These are phyloP conservation scores for Rhizoctonia solani DNA, from an alignment of 1,284 basidiomycete genomes.

Conservation along the genomic window DNA sequence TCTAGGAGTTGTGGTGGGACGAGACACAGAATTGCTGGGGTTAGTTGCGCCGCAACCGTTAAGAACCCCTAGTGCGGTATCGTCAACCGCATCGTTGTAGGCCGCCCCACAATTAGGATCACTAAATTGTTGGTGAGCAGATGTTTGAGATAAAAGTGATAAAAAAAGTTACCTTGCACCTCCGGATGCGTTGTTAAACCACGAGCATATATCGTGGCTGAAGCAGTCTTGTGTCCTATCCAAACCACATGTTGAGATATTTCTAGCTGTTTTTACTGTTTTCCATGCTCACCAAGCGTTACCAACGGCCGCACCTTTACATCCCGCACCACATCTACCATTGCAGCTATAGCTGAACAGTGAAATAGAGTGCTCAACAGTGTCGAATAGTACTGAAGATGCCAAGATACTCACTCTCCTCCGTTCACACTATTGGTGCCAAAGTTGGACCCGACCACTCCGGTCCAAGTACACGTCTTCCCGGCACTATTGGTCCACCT, in stretches of 20 bases:
- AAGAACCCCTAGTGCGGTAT: conserved; percentile 9
- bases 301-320: conserved; percentile 2
- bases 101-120: conserved; percentile 10
- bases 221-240: conserved; percentile 20
- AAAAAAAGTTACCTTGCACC: background rate
- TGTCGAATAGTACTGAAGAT: background rate
- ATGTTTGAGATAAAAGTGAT: background rate
- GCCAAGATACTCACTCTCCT: conserved; percentile 24
- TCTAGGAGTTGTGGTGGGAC: background rate
- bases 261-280: background rate
- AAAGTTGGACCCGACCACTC: conserved; percentile 11
- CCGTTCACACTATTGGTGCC: conserved; percentile 9
- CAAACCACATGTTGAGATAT: background rate
- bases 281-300: conserved; percentile 2
- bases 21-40: background rate
- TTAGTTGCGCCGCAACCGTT: conserved; percentile 24
- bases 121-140: background rate
- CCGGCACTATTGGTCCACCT: conserved; percentile 6
- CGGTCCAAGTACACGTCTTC: conserved; percentile 14
- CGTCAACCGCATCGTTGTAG: conserved; percentile 4
- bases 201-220: conserved; percentile 17
- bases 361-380: background rate
- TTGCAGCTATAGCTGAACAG: conserved; percentile 9
- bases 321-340: conserved; percentile 24
- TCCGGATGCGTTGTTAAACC: conserved; percentile 21